Evolutionary conservation across 345 rosid species (phyloP).

Genomic region (Boechera divaricarpa): DNA sequence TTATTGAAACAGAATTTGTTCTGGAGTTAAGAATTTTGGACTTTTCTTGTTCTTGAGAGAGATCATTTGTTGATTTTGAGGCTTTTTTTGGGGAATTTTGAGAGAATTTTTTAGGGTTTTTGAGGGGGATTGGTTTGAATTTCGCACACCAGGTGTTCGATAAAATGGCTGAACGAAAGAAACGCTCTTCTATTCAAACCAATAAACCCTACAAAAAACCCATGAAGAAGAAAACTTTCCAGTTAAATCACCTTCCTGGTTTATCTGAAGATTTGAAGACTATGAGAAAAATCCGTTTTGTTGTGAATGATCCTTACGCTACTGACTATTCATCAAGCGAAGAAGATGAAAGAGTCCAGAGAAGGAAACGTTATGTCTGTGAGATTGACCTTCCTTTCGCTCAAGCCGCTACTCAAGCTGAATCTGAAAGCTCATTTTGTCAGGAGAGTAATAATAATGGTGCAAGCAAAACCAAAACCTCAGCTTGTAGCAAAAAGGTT

Average conservation of each 20-base stretch:
- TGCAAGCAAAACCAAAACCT: slow-evolving; percentile 41
- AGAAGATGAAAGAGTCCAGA: slow-evolving; percentile 68
- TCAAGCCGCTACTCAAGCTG: slow-evolving; percentile 37
- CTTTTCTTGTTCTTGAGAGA: slow-evolving; percentile 72
- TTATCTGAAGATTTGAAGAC: slow-evolving; percentile 42
- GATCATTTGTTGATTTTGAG: slow-evolving; percentile 32
- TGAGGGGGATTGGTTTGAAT: slow-evolving; percentile 44
- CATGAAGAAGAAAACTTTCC: slow-evolving; percentile 32
- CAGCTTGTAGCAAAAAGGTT: slow-evolving; percentile 31
- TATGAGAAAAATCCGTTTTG: slow-evolving; percentile 67
- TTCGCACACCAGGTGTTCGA: slow-evolving; percentile 37
- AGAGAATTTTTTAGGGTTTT: slow-evolving; percentile 25
- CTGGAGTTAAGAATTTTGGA: slow-evolving; percentile 68
- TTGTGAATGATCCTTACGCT: slow-evolving; percentile 83
- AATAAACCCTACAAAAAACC: slow-evolving; percentile 39
- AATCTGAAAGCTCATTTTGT: slow-evolving; percentile 57
- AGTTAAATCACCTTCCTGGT: slow-evolving; percentile 43
- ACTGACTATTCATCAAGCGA: slow-evolving; percentile 87
- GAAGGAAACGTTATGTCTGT: slow-evolving; percentile 57
- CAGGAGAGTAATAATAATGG: slow-evolving; percentile 63
- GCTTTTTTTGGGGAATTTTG: not conserved
- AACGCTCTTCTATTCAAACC: slow-evolving; percentile 42
- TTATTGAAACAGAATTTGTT: slow-evolving; percentile 68
- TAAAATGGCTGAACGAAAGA: slow-evolving; percentile 53
- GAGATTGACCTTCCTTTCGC: slow-evolving; percentile 61